phyloP scores from a whole-genome alignment of 2,329 filamentous ascomycete genomes.

The Xylariaceae sp. region DNA sequence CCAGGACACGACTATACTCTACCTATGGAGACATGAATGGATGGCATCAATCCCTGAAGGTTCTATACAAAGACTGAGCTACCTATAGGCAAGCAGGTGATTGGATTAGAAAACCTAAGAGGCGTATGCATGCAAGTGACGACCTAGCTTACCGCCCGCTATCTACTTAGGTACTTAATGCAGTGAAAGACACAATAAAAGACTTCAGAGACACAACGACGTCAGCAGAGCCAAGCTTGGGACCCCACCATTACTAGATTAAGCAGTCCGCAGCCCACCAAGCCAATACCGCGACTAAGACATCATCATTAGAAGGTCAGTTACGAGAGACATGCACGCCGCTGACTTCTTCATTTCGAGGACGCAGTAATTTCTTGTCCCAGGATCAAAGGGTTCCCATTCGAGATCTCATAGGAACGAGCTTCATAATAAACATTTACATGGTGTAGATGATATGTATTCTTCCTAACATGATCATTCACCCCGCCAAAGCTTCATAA shows the following conservation, averaged over 20 bases:
- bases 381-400: background rate
- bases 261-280: background rate
- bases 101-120: conserved; percentile 5
- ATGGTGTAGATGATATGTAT: background rate
- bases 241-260: conserved; percentile 19
- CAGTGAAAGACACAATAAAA: conserved; percentile 8
- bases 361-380: background rate
- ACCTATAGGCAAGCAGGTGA: conserved; percentile 7
- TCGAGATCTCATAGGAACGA: background rate
- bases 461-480: conserved; percentile 3
- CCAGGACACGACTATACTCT: no score
- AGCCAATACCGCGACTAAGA: background rate
- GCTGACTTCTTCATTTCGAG: background rate
- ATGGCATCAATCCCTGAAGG: no score
- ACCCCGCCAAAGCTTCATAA: conserved; percentile 15
- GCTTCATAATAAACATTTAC: background rate
- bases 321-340: no score
- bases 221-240: conserved; percentile 23
- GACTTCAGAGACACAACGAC: conserved; percentile 23
- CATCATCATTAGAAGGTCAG: no score
- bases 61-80: no score
- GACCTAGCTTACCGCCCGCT: conserved; percentile 4
- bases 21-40: no score
- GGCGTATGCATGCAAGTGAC: conserved; percentile 16
- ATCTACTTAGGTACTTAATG: no score